These are phyloP conservation scores for Bauhinia variegata DNA, from an alignment of 306 rosid genomes.

Conservation along the genomic window DNA sequence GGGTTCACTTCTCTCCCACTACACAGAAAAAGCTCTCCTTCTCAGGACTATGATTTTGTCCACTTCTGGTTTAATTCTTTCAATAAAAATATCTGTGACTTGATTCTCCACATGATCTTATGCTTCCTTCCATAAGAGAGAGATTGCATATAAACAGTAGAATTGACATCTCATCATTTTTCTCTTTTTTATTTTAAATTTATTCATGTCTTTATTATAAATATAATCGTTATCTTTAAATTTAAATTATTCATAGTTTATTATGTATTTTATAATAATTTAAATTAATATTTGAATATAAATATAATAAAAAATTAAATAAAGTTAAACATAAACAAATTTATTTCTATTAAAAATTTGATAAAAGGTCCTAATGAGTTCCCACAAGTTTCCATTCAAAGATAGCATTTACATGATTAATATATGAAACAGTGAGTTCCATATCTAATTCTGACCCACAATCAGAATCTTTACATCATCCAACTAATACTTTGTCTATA, in stretches of 20 bases:
- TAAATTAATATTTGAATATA: too few species aligned
- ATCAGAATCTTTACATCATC: constrained; percentile 34
- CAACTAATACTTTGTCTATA: constrained; percentile 42
- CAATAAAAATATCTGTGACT: constrained; percentile 30
- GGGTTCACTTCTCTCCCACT: constrained; percentile 48
- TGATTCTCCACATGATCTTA: constrained; percentile 45
- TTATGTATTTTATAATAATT: too few species aligned
- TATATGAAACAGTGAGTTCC: constrained; percentile 35
- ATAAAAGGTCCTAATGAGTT: constrained; percentile 31
- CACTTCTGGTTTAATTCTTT: constrained; percentile 40
- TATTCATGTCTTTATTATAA: too few species aligned
- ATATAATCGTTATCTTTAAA: too few species aligned
- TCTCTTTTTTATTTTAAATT: too few species aligned
- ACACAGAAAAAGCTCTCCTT: constrained; percentile 38
- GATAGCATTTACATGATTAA: constrained; percentile 30
- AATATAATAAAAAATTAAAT: too few species aligned
- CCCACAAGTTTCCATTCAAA: constrained; percentile 46
- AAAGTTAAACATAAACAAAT: too few species aligned
- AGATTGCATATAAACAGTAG: constrained; percentile 28
- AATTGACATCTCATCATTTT: constrained; percentile 28
- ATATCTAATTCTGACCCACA: constrained; percentile 41
- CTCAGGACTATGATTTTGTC: constrained; percentile 43
- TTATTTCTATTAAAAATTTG: too few species aligned
- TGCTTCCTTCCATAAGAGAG: constrained; percentile 41
- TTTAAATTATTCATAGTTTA: too few species aligned